Evolutionary conservation across 208 protist genomes (phyloP).

Genomic region (Trypanosoma melophagium): DNA sequence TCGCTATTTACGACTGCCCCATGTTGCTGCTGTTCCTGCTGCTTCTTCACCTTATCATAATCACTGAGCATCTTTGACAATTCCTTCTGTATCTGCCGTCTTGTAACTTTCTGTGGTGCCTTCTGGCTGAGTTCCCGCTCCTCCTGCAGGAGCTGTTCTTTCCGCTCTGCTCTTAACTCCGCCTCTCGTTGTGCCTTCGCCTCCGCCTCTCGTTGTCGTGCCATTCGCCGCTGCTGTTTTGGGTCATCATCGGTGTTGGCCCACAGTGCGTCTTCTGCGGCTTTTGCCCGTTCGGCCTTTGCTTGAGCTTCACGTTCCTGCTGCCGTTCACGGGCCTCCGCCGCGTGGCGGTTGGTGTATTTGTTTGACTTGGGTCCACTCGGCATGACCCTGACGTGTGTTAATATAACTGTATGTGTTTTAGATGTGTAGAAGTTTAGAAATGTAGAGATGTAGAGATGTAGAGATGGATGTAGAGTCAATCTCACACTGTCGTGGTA

Average conservation of each 20-base stretch:
- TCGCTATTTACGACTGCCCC: slow-evolving; percentile 26
- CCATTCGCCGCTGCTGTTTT: slow-evolving; percentile 52
- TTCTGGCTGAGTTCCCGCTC: slow-evolving; percentile 61
- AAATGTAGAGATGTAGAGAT: too few species aligned
- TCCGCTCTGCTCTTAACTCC: slow-evolving; percentile 59
- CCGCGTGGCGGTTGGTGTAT: slow-evolving; percentile 83
- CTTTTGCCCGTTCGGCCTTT: slow-evolving; percentile 36
- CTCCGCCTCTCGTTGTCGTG: slow-evolving; percentile 67
- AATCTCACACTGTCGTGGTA: too few species aligned
- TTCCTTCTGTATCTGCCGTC: slow-evolving; percentile 84
- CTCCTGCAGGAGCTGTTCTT: slow-evolving; percentile 68
- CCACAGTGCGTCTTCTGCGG: slow-evolving; percentile 77
- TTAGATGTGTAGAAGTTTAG: too few species aligned
- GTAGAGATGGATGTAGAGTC: too few species aligned
- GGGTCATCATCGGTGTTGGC: slow-evolving; percentile 43
- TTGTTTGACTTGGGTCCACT: slow-evolving; percentile 86
- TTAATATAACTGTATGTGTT: too few species aligned
- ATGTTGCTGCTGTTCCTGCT: slow-evolving; percentile 26
- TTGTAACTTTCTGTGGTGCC: slow-evolving; percentile 67
- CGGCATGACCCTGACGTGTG: slow-evolving; percentile 45
- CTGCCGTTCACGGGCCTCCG: slow-evolving; percentile 72
- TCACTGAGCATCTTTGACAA: slow-evolving; percentile 81
- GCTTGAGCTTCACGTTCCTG: slow-evolving; percentile 44
- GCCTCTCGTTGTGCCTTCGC: slow-evolving; percentile 55
- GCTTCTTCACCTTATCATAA: slow-evolving; percentile 72